Evolutionary conservation across 2,329 filamentous ascomycete genomes (phyloP).

Genomic region (Clarireedia hainanense): DNA sequence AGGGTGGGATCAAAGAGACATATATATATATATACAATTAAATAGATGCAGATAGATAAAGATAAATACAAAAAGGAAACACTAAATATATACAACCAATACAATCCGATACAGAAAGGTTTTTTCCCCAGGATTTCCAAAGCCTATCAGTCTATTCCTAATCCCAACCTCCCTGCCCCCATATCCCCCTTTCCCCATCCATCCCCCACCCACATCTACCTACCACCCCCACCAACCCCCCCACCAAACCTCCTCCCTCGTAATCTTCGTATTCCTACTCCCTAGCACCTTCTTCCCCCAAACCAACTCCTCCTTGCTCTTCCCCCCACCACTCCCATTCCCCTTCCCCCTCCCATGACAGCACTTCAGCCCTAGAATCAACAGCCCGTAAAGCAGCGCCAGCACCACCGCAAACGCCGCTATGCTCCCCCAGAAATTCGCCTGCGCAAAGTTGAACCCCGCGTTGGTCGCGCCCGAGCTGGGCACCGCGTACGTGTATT

Average conservation of each 20-base stretch:
- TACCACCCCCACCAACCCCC: neutral
- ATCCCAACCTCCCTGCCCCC: too few relatives aligned
- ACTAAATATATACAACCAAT: too few relatives aligned
- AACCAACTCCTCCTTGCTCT: neutral
- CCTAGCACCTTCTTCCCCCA: neutral
- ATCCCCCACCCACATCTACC: neutral
- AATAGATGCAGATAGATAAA: too few relatives aligned
- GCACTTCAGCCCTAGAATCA: neutral
- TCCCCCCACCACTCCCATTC: neutral
- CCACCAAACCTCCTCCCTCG: neutral
- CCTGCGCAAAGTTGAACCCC: neutral
- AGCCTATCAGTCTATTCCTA: too few relatives aligned
- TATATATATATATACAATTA: too few relatives aligned
- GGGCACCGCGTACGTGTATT: neutral
- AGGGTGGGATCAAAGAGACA: too few relatives aligned
- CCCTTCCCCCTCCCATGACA: neutral
- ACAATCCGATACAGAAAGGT: too few relatives aligned
- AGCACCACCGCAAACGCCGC: neutral
- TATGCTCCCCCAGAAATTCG: slow-evolving; percentile 4
- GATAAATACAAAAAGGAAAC: too few relatives aligned
- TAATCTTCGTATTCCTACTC: neutral
- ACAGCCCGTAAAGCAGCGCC: neutral
- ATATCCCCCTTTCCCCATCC: too few relatives aligned
- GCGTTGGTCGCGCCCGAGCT: neutral
- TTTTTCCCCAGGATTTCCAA: too few relatives aligned